Conservation (phyloP, 2,329 filamentous ascomycete species). For the Akanthomyces uredinophilus region DNA sequence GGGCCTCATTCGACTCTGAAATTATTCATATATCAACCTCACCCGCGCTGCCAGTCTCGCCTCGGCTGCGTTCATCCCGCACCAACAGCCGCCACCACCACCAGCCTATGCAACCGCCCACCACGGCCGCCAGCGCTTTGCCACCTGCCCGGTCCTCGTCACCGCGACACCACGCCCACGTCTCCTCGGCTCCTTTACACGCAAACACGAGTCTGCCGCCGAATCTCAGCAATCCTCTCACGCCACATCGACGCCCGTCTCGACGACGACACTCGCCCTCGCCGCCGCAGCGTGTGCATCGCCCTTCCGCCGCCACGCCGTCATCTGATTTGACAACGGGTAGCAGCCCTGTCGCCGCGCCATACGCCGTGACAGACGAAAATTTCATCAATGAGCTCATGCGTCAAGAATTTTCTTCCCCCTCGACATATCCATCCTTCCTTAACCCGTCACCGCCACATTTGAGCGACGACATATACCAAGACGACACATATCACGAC, state of each 20-base stretch:
- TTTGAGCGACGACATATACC: slow-evolving; percentile 6
- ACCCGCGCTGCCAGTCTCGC: background rate
- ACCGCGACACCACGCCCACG: slow-evolving; percentile 13
- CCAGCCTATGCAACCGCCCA: slow-evolving; percentile 4
- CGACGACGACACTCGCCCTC: background rate
- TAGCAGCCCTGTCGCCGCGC: background rate
- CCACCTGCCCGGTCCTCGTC: slow-evolving; percentile 18
- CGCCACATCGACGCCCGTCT: background rate
- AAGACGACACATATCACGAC: slow-evolving; percentile 4
- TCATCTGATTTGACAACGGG: background rate
- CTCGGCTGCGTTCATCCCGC: background rate
- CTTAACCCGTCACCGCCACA: slow-evolving; percentile 14
- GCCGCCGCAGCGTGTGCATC: background rate
- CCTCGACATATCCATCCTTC: slow-evolving; percentile 31
- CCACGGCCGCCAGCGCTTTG: slow-evolving; percentile 15
- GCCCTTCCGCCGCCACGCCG: background rate
- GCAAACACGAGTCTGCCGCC: slow-evolving; percentile 6
- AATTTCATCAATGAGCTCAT: slow-evolving; percentile 23
- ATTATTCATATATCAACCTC: background rate
- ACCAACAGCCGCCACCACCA: background rate
- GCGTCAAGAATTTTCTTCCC: slow-evolving; percentile 31
- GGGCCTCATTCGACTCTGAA: slow-evolving; percentile 5
- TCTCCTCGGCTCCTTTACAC: background rate
- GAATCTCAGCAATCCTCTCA: background rate
- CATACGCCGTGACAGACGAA: slow-evolving; percentile 19